These are phyloP conservation scores for Fusarium napiforme DNA, from an alignment of 2,329 filamentous ascomycete species.

Conservation along the genomic window DNA sequence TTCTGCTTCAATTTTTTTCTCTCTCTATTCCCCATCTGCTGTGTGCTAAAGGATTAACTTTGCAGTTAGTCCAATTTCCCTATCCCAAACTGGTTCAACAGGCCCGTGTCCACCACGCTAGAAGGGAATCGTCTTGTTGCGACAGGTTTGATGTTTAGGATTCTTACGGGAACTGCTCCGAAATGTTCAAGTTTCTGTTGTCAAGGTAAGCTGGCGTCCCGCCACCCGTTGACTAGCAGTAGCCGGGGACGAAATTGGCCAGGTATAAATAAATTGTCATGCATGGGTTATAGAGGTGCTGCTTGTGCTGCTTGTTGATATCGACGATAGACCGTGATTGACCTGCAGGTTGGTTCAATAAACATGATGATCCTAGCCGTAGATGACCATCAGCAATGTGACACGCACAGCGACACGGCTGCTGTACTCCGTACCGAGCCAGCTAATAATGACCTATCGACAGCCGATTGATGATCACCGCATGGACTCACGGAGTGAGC, in stretches of 20 bases:
- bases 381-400: not conserved
- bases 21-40: not conserved
- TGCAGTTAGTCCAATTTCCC: constrained; percentile 13
- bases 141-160: constrained; percentile 3
- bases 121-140: not conserved
- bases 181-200: not conserved
- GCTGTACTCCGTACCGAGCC: not conserved
- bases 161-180: not conserved
- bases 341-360: not conserved
- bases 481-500: constrained; percentile 1
- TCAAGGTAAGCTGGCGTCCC: constrained; percentile 33
- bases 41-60: constrained; percentile 7
- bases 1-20: constrained; percentile 9
- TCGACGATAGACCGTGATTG: not conserved
- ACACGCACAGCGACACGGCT: not conserved
- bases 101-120: constrained; percentile 16
- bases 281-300: not conserved
- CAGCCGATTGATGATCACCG: constrained; percentile 10
- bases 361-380: not conserved
- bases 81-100: constrained; percentile 12
- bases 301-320: not conserved
- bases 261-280: not conserved
- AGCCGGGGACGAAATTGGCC: not conserved
- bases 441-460: constrained; percentile 17
- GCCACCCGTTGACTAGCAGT: constrained; percentile 37